Evolutionary conservation across 2,329 filamentous ascomycete species (phyloP).

Genomic region (Cordyceps cateniannulata): DNA sequence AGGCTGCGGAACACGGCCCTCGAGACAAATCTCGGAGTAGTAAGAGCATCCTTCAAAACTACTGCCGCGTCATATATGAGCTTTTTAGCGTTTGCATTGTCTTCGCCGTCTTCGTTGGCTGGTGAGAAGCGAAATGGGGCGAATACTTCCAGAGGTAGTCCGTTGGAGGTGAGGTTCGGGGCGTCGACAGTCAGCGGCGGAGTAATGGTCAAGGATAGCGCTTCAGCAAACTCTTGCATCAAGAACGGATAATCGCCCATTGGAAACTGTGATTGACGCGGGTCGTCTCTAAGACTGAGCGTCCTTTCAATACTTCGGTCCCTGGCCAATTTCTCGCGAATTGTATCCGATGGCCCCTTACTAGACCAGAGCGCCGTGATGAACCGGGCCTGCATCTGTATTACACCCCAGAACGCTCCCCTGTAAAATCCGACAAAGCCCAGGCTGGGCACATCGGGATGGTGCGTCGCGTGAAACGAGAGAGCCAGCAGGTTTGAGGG

Average conservation of each 20-base stretch:
- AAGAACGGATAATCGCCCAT: constrained; percentile 77
- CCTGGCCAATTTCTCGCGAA: constrained; percentile 34
- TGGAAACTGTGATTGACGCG: constrained; percentile 61
- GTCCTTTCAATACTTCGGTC: constrained; percentile 42
- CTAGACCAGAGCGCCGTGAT: constrained; percentile 54
- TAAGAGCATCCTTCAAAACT: constrained; percentile 35
- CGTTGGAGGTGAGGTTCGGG: constrained; percentile 32
- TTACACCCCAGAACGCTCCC: constrained; percentile 78
- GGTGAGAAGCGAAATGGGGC: constrained; percentile 50
- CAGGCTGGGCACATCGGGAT: constrained; percentile 53
- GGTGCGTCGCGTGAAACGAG: constrained; percentile 59
- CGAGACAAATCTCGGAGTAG: constrained; percentile 47
- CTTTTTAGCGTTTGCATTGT: constrained; percentile 30
- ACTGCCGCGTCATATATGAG: constrained; percentile 41
- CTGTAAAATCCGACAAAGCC: constrained; percentile 82
- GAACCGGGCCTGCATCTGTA: constrained; percentile 77
- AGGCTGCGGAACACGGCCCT: constrained; percentile 64
- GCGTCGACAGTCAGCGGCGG: constrained; percentile 23
- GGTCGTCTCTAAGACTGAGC: constrained; percentile 44
- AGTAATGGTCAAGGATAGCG: constrained; percentile 45
- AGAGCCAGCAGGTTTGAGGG: constrained; percentile 57
- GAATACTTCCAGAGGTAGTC: constrained; percentile 44
- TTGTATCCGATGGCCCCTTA: constrained; percentile 16
- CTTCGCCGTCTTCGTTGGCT: constrained; percentile 30
- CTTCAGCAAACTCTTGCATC: constrained; percentile 62